Conservation (phyloP, 2,329 filamentous ascomycete species). For the Ampelomyces quisqualis region DNA sequence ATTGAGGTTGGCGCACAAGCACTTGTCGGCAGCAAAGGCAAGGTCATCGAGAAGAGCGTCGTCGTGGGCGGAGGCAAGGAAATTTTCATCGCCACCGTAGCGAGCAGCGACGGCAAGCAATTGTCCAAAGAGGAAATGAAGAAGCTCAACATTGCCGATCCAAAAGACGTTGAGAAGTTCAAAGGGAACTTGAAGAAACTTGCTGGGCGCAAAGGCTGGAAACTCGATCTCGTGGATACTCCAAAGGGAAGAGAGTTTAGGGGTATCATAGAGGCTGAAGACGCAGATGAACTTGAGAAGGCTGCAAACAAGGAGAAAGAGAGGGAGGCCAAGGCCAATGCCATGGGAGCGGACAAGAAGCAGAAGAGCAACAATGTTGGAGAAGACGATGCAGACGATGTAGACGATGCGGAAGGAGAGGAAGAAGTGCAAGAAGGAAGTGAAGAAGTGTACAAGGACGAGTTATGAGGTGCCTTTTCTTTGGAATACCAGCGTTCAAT, state of each 20-base stretch:
- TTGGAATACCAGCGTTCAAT: no score
- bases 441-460: conserved; percentile 46
- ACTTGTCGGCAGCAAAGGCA: conserved; percentile 57
- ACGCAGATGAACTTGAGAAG: conserved; percentile 50
- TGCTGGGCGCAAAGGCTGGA: conserved; percentile 74
- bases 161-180: conserved; percentile 67
- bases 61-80: conserved; percentile 56
- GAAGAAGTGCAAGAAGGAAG: conserved; percentile 39
- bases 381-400: conserved; percentile 9
- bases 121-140: conserved; percentile 68
- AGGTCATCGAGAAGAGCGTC: conserved; percentile 56
- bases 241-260: conserved; percentile 66
- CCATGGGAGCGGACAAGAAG: conserved; percentile 14
- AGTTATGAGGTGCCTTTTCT: conserved; percentile 29
- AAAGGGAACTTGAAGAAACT: conserved; percentile 66
- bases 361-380: conserved; percentile 25
- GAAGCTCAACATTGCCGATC: conserved; percentile 62
- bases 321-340: conserved; percentile 51
- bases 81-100: conserved; percentile 54
- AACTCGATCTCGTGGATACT: conserved; percentile 74
- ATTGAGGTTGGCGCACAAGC: conserved; percentile 60
- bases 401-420: conserved; percentile 18
- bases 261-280: conserved; percentile 65
- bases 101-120: conserved; percentile 62
- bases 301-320: conserved; percentile 24